Base-by-base conservation (phyloP, 345 rosid genomes). In the Heritiera littoralis region DNA sequence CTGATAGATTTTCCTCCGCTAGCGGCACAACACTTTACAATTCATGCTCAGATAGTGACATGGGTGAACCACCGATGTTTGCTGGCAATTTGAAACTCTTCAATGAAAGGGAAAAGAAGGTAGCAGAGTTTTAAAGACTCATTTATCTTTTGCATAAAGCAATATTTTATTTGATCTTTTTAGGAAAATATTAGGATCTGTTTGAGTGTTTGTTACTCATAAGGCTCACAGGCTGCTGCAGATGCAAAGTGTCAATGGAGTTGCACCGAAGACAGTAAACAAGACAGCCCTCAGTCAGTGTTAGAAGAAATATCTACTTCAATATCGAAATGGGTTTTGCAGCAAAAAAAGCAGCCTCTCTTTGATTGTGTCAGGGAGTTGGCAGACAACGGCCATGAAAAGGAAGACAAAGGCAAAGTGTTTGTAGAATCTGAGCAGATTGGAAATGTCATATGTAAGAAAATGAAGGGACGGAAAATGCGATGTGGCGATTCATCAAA, bases 321-420 rank as follows among this genome's bases (percentile, higher is more conserved):
- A 41, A 77, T 73, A 81, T 81, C 88, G 30, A 86, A 81, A 41
- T 82, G 52, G 77, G 64, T 66, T 51, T 11, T 87, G 79, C 86
- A 83, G 74, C 90, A 86, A 70, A 84, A 85, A 54, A 83, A 66
- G 75, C 92, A 80, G 76, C 90, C 88, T 38, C 76, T 89, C 59
- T 85, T 87, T 48, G 91, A 89, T 55, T 89, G 86, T 35, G 84
- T 85, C 30, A 85, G 84, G 65, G 92, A 89, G 78, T 77, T 78
- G 23, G 77, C 87, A 13, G 81, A 84, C 48, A 83, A 80, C 38
- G 81, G 61, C 48, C 86, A 77, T 12, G 80, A 65, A 17, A 81
- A 72, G 54, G 80, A 81, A 58, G 77, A 67, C 46, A 69, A 17
- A 79, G 66, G 45, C 30, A 77, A 9, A 32, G 61, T 65, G 46